Base-by-base conservation (phyloP, 441 rosid genomes). In the Rhodomyrtus psidioides region DNA sequence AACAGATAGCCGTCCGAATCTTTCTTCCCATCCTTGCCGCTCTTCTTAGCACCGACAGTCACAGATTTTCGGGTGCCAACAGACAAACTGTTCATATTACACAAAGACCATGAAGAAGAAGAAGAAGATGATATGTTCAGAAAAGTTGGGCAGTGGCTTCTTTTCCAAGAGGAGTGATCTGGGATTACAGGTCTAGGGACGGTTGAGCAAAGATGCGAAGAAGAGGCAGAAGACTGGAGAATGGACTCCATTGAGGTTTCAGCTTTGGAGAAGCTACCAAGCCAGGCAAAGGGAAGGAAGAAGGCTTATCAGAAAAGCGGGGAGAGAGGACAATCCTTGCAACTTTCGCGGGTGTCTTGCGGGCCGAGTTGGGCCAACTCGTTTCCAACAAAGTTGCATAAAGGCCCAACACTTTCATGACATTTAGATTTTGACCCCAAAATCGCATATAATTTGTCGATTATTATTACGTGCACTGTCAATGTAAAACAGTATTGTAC, bases 1-100 rank as follows among this genome's bases (percentile, higher is more conserved):
- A 92, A 84, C 5, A 91, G 86, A 82, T 93, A 95, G 92, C 91
- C 89, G 76, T 95, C 96, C 34, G 81, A 86, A 83, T 95, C 96
- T 53, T 90, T 91, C 49, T 89, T 93, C 83, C 84, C 59, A 12
- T 88, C 87, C 84, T 87, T 90, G 59, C 91, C 55, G 85, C 82
- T 88, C 90, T 91, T 93, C 85, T 90, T 93, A 17, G 94, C 91
- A 34, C 87, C 88, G 42, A 87, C 92, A 39, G 90, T 74, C 34
- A 91, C 88, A 12, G 93, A 86, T 90, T 88, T 90, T 70, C 92
- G 89, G 53, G 85, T 88, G 15, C 88, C 83, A 90, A 88, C 74
- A 23, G 84, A 54, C 9, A 82, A 81, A 26, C 44, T 23, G 8
- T 12, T 23, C 34, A 34, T 23, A 10, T 10, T 34, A 19, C 46